phyloP scores from a whole-genome alignment of 2,329 filamentous ascomycete species.

The Cryphonectria carpinicola region DNA sequence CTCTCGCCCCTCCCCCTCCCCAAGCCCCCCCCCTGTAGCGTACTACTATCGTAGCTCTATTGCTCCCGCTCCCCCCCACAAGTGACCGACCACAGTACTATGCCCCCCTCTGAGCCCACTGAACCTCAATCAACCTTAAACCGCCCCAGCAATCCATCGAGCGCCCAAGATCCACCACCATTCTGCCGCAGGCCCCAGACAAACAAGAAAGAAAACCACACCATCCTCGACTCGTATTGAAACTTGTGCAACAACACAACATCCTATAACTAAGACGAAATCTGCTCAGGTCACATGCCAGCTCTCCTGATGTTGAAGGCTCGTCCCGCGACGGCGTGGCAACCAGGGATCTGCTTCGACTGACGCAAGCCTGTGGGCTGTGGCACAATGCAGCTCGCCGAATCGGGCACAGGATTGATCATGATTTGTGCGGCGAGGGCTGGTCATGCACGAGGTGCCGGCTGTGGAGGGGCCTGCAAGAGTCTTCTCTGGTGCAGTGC shows the following conservation, averaged over 20 bases:
- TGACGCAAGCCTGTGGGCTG: constrained; percentile 18
- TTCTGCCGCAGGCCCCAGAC: neutral
- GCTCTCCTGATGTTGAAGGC: neutral
- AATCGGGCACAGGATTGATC: constrained; percentile 14
- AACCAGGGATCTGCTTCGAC: constrained; percentile 14
- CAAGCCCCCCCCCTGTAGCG: neutral
- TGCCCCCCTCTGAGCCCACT: neutral
- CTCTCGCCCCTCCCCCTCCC: neutral
- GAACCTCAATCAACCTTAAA: neutral
- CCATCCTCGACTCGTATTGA: constrained; percentile 10
- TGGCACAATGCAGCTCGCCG: constrained; percentile 26
- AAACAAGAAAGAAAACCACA: neutral
- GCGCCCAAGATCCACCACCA: neutral
- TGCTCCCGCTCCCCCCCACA: neutral
- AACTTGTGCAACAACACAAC: constrained; percentile 6
- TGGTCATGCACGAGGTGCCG: constrained; percentile 15
- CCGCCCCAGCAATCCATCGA: neutral
- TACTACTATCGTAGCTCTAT: neutral
- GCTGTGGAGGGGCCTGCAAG: neutral
- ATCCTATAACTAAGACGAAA: constrained; percentile 3
- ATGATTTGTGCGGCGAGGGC: neutral
- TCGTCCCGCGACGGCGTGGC: constrained; percentile 5
- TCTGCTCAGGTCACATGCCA: constrained; percentile 10
- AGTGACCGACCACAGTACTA: neutral
- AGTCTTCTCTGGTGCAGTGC: neutral